These are phyloP conservation scores for Linderniella brevidens DNA, from an alignment of 257 asterid species.

Conservation along the genomic window DNA sequence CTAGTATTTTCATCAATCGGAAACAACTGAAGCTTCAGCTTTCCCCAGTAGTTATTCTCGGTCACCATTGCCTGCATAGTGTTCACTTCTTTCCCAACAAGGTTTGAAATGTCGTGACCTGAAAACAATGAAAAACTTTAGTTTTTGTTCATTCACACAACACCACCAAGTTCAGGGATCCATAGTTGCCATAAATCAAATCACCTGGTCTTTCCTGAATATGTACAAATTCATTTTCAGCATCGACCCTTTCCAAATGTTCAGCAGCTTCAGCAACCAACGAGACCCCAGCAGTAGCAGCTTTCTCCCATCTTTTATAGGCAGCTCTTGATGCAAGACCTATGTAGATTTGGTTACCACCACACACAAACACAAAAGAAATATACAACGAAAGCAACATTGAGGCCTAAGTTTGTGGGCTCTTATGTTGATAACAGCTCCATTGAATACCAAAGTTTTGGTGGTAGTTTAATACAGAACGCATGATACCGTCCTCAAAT, in stretches of 20 bases:
- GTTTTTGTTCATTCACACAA: not conserved
- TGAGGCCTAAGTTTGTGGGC: no score
- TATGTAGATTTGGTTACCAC: conserved; percentile 12
- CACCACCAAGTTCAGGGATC: conserved; percentile 2
- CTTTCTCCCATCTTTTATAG: conserved; percentile 96
- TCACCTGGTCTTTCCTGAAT: conserved; percentile 45
- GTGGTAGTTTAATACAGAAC: no score
- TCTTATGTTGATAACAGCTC: no score
- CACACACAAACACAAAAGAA: not conserved
- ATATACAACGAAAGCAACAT: not conserved
- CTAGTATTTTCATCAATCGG: conserved; percentile 83
- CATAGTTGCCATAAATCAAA: conserved; percentile 11
- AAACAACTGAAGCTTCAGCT: conserved; percentile 89
- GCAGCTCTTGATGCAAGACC: conserved; percentile 68
- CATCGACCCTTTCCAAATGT: conserved; percentile 72
- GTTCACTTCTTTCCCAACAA: conserved; percentile 30
- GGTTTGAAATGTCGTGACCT: conserved; percentile 40
- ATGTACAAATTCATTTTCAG: conserved; percentile 42
- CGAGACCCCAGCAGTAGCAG: conserved; percentile 98
- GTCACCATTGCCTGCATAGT: conserved; percentile 19
- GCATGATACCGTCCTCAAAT: no score
- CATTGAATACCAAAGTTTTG: no score
- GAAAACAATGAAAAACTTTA: conserved; percentile 10
- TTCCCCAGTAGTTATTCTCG: conserved; percentile 30
- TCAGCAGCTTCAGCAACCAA: conserved; percentile 99